Base-by-base conservation (phyloP, 2,329 filamentous ascomycete species). In the Epichloe glyceriae region DNA sequence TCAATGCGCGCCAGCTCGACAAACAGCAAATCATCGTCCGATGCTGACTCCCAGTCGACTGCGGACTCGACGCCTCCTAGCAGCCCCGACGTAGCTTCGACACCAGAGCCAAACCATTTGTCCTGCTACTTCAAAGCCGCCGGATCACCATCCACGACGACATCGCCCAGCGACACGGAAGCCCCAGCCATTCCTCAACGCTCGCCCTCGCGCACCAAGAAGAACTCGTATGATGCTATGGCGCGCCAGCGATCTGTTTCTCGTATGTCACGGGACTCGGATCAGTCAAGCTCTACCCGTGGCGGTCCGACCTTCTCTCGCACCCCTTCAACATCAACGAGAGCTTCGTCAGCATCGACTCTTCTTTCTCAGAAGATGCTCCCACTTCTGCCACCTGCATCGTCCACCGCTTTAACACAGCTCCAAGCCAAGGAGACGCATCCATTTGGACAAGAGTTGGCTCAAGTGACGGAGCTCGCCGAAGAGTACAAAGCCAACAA, bases 391-490 rank as follows among this genome's bases (percentile, higher is more conserved):
- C 62, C 62, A 50, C 58, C 63, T 47, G 56, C 64, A 47, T 56
- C 67, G 30, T 56, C 62, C 57, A 51, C 30, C 7, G 20, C 37
- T 5, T 42, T 39, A 7, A 67, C 68, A 50, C 71, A 72, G 30
- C 58, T 53, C 22, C 45, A 53, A 44, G 47, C 54, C 56, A 67
- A 69, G 62, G 66, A 72, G 30, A 59, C 68, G 44, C 80, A 93
- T 64, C 91, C 91, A 0, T 97, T 97, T 61, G 88, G 88, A 49
- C 83, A 85, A 47, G 93, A 98, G 68, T 73, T 97, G 49, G 88
- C 88, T 51, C 86, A 97, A 68, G 87, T 97, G 22, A 88, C 89
- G 49, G 93, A 97, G 68, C 78, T 96, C 15, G 91, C 85, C 0
- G 93, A 97, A 69, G 90, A 96, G 67, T 91, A 88, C 58, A 81